Percentiles rank a stretch among this genome's conserved stretches.
phyloP scores from a whole-genome alignment of 306 rosid species.

The Rubus parviflorus region DNA sequence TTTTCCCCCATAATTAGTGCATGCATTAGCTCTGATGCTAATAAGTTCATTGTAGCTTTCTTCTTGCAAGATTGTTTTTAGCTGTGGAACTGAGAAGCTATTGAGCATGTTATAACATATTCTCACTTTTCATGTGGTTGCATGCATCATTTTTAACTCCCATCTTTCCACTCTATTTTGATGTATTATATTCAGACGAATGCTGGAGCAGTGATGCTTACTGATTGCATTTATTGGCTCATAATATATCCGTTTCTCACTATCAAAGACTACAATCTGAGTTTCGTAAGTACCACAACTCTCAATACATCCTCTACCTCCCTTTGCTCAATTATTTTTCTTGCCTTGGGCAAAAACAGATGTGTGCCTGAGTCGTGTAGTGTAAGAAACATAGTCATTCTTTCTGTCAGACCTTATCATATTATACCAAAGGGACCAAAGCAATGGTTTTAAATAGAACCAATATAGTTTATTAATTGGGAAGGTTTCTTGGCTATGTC shows the following conservation, averaged over 20 bases:
- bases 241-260: conserved; percentile 69
- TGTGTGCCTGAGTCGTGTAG: too few species aligned
- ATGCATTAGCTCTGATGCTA: not conserved
- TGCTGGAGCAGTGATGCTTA: conserved; percentile 77
- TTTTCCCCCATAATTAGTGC: not conserved
- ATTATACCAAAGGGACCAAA: not conserved
- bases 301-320: conserved; percentile 8
- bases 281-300: conserved; percentile 46
- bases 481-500: not conserved
- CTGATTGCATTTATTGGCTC: conserved; percentile 62
- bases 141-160: conserved; percentile 11
- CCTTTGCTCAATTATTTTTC: not conserved
- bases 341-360: not conserved
- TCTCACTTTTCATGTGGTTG: not conserved
- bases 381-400: not conserved
- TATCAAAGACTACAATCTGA: conserved; percentile 49
- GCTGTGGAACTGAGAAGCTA: conserved; percentile 10
- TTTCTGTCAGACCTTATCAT: not conserved
- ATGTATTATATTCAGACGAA: conserved; percentile 39
- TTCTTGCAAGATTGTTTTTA: not conserved
- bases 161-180: conserved; percentile 21
- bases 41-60: not conserved
- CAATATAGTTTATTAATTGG: not conserved
- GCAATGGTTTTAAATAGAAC: not conserved
- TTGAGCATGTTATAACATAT: conserved; percentile 2